Percentiles rank a stretch among this genome's conserved stretches.
Evolutionary conservation across 2,329 filamentous ascomycete genomes (phyloP).

Genomic region (Diaporthe helianthi): DNA sequence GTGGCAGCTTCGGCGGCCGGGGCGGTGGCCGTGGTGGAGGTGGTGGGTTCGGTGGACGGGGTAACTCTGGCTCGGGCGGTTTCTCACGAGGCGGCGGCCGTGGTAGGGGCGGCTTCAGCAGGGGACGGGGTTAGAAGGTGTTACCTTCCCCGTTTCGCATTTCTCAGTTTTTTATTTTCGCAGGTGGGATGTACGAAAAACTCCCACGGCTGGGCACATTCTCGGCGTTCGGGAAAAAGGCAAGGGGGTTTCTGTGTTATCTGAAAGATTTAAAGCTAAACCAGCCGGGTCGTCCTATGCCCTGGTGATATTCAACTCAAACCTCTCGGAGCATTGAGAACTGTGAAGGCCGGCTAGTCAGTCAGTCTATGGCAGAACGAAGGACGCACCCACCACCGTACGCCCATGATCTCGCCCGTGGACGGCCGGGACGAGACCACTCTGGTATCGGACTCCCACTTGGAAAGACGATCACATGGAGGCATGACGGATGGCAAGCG

Average conservation of each 20-base stretch:
- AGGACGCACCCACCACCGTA: not conserved
- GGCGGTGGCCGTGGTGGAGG: constrained; percentile 44
- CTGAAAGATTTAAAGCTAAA: constrained; percentile 29
- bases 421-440: not conserved
- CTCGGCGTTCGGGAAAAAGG: constrained; percentile 36
- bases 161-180: constrained; percentile 26
- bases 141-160: constrained; percentile 16
- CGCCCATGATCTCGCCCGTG: not conserved
- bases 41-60: constrained; percentile 36
- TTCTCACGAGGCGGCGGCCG: constrained; percentile 42
- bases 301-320: constrained; percentile 19
- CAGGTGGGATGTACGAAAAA: constrained; percentile 30
- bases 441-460: not conserved
- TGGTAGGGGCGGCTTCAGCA: constrained; percentile 45
- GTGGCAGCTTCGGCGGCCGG: constrained; percentile 39
- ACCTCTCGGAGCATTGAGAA: not conserved
- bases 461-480: not conserved
- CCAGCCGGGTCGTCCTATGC: constrained; percentile 21
- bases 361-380: not conserved
- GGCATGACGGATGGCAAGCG: not conserved
- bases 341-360: not conserved
- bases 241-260: constrained; percentile 31
- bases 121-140: constrained; percentile 36
- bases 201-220: constrained; percentile 32
- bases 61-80: constrained; percentile 37